These are phyloP conservation scores for Trichothecium roseum DNA, from an alignment of 2,329 filamentous ascomycete species.

Conservation along the genomic window DNA sequence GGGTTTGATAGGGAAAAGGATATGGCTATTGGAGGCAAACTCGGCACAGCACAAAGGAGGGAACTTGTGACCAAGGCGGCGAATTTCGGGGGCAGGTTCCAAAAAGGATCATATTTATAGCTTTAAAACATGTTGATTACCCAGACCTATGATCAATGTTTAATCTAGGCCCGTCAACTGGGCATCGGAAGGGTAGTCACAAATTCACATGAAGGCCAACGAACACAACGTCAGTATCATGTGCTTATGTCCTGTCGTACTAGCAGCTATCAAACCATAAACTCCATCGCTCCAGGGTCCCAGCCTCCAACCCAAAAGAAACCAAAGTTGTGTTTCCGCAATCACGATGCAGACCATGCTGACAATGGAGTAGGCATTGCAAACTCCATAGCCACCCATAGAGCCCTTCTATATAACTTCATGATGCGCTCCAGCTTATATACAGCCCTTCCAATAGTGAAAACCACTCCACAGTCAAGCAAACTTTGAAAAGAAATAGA, in stretches of 20 bases:
- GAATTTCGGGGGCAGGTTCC: conserved; percentile 74
- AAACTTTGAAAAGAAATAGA: no score
- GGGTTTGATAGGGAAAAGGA: conserved; percentile 91
- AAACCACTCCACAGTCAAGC: no score
- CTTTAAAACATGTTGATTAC: background rate
- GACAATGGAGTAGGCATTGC: no score
- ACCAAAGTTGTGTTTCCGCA: background rate
- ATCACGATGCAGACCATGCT: background rate
- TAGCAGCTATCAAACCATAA: conserved; percentile 2
- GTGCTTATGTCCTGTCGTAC: no score
- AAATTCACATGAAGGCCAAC: no score
- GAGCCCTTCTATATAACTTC: no score
- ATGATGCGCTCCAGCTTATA: no score
- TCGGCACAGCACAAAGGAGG: conserved; percentile 62
- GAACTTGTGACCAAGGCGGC: conserved; percentile 72
- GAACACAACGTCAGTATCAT: no score
- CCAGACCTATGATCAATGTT: background rate
- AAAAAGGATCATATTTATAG: conserved; percentile 57
- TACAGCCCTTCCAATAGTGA: no score
- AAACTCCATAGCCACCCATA: no score
- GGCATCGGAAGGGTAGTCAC: no score
- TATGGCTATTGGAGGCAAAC: conserved; percentile 65
- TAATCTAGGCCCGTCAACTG: no score
- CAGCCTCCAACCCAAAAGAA: background rate
- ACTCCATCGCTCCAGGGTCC: background rate